A percentile compares a stretch with the other conserved stretches of the same genome.
Evolutionary conservation across 352 stramenopile species (phyloP).

Genomic region (Globisporangium okanoganense): DNA sequence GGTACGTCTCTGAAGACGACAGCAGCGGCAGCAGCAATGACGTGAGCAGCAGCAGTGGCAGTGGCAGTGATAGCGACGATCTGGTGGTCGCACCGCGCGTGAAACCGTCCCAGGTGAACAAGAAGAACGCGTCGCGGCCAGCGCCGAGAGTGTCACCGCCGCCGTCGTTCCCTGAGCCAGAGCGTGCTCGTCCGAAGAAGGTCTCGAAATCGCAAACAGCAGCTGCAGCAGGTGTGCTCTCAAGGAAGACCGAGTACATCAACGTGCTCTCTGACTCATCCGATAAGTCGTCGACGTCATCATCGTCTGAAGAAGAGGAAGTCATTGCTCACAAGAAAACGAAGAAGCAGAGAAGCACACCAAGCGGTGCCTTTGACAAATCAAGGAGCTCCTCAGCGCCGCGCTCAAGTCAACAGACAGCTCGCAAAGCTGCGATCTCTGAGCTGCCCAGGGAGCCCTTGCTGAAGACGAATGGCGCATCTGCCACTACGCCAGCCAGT

Average conservation of each 20-base stretch:
- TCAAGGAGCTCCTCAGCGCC: neutral
- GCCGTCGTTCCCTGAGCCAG: neutral
- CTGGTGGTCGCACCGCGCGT: neutral
- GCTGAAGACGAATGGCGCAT: neutral
- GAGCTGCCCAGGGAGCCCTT: neutral
- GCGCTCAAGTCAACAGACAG: neutral
- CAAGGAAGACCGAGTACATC: neutral
- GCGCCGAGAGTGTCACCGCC: neutral
- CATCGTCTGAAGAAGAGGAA: neutral
- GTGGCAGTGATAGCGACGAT: neutral
- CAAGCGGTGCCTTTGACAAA: neutral
- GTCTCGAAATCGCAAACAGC: conserved; percentile 1
- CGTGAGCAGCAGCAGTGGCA: neutral
- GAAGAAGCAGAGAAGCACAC: conserved; percentile 2
- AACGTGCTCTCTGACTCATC: conserved; percentile 10
- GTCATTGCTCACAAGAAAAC: neutral
- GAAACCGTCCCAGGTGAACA: neutral
- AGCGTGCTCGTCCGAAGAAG: neutral
- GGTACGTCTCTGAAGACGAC: conserved; percentile 2
- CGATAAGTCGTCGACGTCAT: neutral
- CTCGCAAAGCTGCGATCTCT: neutral
- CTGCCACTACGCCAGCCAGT: neutral
- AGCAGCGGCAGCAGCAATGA: neutral
- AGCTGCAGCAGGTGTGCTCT: neutral
- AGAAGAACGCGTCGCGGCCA: neutral